A percentile compares a stretch with the other conserved stretches of the same genome.
Conservation (phyloP, 2,329 filamentous ascomycete genomes). For the Penicillium sumatraense region DNA sequence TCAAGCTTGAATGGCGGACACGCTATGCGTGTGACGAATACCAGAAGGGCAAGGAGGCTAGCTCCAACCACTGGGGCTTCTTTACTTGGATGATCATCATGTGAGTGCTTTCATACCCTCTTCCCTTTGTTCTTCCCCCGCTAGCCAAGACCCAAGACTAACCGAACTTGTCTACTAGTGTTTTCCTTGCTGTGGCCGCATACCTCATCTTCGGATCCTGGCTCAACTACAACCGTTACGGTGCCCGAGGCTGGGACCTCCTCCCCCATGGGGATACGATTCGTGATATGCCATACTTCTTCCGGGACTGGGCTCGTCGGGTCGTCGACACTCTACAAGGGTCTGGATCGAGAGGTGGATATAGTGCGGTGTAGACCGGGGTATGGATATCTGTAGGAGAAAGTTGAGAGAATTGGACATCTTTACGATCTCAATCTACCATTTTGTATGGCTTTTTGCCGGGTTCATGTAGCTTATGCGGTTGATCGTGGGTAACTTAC, state of each 20-base stretch:
- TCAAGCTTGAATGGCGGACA: conserved; percentile 83
- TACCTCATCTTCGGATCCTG: conserved; percentile 98
- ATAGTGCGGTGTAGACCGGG: conserved; percentile 79
- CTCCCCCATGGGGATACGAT: conserved; percentile 91
- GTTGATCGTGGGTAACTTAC: neutral
- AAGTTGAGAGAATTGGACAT: neutral
- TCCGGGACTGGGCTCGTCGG: conserved; percentile 83
- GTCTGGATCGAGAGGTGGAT: conserved; percentile 82
- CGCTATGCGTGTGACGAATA: conserved; percentile 79
- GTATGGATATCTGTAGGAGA: neutral
- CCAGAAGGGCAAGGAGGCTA: conserved; percentile 50
- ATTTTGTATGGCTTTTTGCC: conserved; percentile 2
- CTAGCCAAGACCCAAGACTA: neutral
- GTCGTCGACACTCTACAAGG: conserved; percentile 85
- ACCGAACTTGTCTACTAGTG: conserved; percentile 51
- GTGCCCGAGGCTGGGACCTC: conserved; percentile 91
- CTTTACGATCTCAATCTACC: neutral
- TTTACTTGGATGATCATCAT: conserved; percentile 97
- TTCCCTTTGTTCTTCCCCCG: neutral
- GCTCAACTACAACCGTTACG: conserved; percentile 98
- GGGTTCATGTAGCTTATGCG: conserved; percentile 5
- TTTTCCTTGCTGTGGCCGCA: conserved; percentile 81
- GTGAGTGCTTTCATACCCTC: conserved; percentile 58
- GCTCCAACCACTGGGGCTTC: conserved; percentile 78
- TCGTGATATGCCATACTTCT: conserved; percentile 86